A percentile compares a stretch with the other conserved stretches of the same genome.
Evolutionary conservation across 1,139 yeast species (phyloP).

Genomic region (Yamadazyma triangularis): DNA sequence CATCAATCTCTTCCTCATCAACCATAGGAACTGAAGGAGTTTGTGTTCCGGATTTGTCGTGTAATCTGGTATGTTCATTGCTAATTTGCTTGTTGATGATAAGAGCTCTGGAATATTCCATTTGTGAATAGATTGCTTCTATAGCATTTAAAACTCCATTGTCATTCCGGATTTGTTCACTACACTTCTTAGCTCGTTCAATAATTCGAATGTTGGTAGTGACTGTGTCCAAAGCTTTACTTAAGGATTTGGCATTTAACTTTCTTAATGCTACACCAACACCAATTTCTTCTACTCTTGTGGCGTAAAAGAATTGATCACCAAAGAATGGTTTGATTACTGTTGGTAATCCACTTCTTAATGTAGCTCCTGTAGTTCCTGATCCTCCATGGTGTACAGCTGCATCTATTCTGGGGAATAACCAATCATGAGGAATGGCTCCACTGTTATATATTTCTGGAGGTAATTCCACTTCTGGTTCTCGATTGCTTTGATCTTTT

Average conservation of each 20-base stretch:
- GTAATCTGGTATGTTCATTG: conserved; percentile 9
- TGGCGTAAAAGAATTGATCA: conserved; percentile 90
- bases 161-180: conserved; percentile 61
- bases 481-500: conserved; percentile 13
- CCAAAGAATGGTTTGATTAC: conserved; percentile 94
- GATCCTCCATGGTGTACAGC: conserved; percentile 98
- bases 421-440: conserved; percentile 88
- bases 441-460: conserved; percentile 65
- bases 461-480: conserved; percentile 50
- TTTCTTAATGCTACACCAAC: conserved; percentile 75
- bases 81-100: conserved; percentile 13
- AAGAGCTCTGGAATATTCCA: conserved; percentile 69
- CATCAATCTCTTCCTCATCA: conserved; percentile 5
- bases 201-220: conserved; percentile 65
- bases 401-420: conserved; percentile 82
- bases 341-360: conserved; percentile 84
- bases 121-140: conserved; percentile 66
- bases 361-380: conserved; percentile 92
- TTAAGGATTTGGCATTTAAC: conserved; percentile 57
- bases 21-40: conserved; percentile 4
- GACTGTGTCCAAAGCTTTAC: conserved; percentile 64
- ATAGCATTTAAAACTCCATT: conserved; percentile 79
- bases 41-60: conserved; percentile 4
- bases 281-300: conserved; percentile 82
- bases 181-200: conserved; percentile 59